Evolutionary conservation across 2,329 filamentous ascomycete genomes (phyloP), one percentile per base, ranked within the genome.

Genomic region (Penicillium sp.): DNA sequence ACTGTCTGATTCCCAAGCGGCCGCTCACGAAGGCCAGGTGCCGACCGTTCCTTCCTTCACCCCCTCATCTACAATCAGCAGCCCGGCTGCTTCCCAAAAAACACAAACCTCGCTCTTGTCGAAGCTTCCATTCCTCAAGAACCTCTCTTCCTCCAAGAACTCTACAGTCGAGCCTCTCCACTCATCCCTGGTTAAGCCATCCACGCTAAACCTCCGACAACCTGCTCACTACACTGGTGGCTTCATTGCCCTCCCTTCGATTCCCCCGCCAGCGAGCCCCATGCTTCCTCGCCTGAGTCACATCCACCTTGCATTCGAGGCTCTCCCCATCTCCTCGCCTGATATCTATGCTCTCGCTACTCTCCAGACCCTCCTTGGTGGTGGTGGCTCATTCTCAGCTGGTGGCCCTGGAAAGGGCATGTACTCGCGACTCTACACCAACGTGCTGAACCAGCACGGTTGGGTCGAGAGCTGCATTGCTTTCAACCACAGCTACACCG

Each of bases 321-420:
- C 92, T 27, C 85, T 97, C 2, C 91, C 93, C 52, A 94, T 99
- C 71, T 87, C 86, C 23, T 93, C 90, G 3, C 87, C 91, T 13
- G 93, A 97, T 73, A 97, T 99, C 69, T 99, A 97, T 78, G 93
- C 94, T 19, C 87, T 97, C 45, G 94, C 94, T 7, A 96, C 93
- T 0, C 83, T 99, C 1, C 95, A 97, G 77, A 97, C 92, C 1
- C 88, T 99, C 10, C 90, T 99, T 35, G 94, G 94, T 57, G 94
- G 94, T 48, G 94, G 94, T 49, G 94, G 94, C 25, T 97, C 93
- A 56, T 99, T 99, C 80, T 96, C 91, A 17, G 94, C 94, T 54
- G 94, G 94, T 68, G 94, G 94, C 0, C 94, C 94, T 5, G 94
- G 94, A 53, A 99, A 99, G 81, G 94, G 94, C 74, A 99, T 99